Percentiles rank a stretch among this genome's conserved stretches.
Conservation (phyloP, 2,329 filamentous ascomycete species). For the Torrubiella hemipterigena region DNA sequence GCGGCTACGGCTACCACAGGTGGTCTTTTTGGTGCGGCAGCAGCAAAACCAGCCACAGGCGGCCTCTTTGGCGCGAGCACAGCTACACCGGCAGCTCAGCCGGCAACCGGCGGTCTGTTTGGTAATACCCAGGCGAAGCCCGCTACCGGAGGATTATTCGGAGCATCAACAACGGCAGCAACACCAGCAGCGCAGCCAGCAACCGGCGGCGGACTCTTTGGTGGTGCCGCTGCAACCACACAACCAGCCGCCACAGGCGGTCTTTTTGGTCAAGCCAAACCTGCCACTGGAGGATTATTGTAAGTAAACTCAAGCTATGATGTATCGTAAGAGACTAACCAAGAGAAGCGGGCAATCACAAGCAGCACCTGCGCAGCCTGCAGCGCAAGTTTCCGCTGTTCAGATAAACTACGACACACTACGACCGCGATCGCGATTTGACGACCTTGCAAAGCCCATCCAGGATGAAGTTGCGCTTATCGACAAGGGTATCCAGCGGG, state of each 20-base stretch:
- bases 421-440: conserved; percentile 80
- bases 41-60: conserved; percentile 14
- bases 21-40: conserved; percentile 20
- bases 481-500: conserved; percentile 68
- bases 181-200: conserved; percentile 13
- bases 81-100: conserved; percentile 10
- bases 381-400: conserved; percentile 53
- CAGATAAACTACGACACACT: conserved; percentile 70
- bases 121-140: conserved; percentile 5
- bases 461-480: conserved; percentile 67
- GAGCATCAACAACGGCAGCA: conserved; percentile 8
- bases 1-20: conserved; percentile 10
- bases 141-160: conserved; percentile 7
- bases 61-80: conserved; percentile 19
- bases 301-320: conserved; percentile 14
- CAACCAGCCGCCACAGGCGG: conserved; percentile 10
- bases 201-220: conserved; percentile 17
- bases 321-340: conserved; percentile 2
- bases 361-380: conserved; percentile 15
- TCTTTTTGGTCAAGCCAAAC: conserved; percentile 21
- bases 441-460: conserved; percentile 73
- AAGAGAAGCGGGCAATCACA: conserved; percentile 18
- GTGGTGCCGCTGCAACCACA: conserved; percentile 10
- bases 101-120: conserved; percentile 9
- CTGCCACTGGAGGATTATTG: conserved; percentile 19